phyloP scores from a whole-genome alignment of 2,329 filamentous ascomycete genomes.

The Endothia cerciana region DNA sequence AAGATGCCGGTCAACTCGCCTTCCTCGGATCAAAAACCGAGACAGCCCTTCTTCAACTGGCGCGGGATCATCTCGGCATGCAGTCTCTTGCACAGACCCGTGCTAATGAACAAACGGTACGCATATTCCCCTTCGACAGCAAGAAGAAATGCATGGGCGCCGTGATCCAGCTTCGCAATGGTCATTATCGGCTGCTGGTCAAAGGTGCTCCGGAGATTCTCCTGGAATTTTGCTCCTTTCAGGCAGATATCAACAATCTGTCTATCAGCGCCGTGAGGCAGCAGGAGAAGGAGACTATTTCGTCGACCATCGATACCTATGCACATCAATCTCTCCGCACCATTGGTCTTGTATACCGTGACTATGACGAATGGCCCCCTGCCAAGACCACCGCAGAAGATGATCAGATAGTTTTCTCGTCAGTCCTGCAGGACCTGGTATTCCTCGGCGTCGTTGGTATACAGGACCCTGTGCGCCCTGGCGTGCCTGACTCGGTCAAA shows the following conservation, averaged over 20 bases:
- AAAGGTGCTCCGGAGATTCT: conserved; percentile 64
- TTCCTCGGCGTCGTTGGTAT: conserved; percentile 74
- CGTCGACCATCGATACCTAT: conserved; percentile 60
- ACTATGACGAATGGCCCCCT: conserved; percentile 72
- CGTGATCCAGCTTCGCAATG: conserved; percentile 51
- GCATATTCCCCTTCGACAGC: conserved; percentile 60
- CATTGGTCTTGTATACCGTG: conserved; percentile 70
- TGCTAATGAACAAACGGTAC: conserved; percentile 49
- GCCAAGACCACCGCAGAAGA: conserved; percentile 64
- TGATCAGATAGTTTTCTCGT: conserved; percentile 63
- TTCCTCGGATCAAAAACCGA: conserved; percentile 63
- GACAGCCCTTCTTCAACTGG: conserved; percentile 56
- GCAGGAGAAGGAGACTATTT: conserved; percentile 45
- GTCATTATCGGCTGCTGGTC: conserved; percentile 51
- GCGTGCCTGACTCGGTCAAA: conserved; percentile 64
- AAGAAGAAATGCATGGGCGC: conserved; percentile 60
- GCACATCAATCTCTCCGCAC: conserved; percentile 56
- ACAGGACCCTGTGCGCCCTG: conserved; percentile 67
- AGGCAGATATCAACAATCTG: conserved; percentile 56
- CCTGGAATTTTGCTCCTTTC: conserved; percentile 49
- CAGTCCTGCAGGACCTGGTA: conserved; percentile 65
- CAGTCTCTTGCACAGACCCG: conserved; percentile 50
- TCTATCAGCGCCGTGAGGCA: conserved; percentile 5
- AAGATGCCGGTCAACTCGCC: conserved; percentile 47
- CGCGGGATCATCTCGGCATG: conserved; percentile 55